These are phyloP conservation scores for Streptanthus diversifolius DNA, from an alignment of 345 rosid species.

Conservation along the genomic window DNA sequence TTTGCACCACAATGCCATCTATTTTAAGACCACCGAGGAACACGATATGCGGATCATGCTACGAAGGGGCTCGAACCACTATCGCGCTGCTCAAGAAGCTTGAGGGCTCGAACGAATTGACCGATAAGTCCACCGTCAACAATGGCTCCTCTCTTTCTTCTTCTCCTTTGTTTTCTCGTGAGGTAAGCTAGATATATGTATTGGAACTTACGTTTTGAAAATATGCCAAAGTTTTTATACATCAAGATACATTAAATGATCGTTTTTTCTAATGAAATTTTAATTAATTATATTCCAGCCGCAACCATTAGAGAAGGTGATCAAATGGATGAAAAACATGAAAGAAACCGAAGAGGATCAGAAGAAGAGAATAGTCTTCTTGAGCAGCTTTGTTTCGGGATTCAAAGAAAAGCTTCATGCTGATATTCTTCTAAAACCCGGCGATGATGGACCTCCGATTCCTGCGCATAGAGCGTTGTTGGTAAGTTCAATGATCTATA, in stretches of 20 bases:
- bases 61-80: slow-evolving; percentile 56
- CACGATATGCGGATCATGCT: slow-evolving; percentile 74
- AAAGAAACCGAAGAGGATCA: slow-evolving; percentile 60
- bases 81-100: slow-evolving; percentile 53
- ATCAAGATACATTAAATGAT: neutral
- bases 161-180: slow-evolving; percentile 44
- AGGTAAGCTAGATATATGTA: slow-evolving; percentile 49
- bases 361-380: slow-evolving; percentile 58
- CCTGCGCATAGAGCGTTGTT: slow-evolving; percentile 67
- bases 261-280: too few species aligned
- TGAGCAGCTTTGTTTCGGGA: slow-evolving; percentile 45
- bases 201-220: neutral
- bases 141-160: slow-evolving; percentile 26
- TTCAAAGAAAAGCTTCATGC: slow-evolving; percentile 57
- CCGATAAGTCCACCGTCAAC: slow-evolving; percentile 13
- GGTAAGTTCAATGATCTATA: slow-evolving; percentile 34
- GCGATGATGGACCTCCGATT: slow-evolving; percentile 50
- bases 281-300: slow-evolving; percentile 3
- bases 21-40: slow-evolving; percentile 84
- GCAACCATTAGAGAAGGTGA: slow-evolving; percentile 54
- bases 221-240: neutral
- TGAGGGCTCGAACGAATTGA: slow-evolving; percentile 38
- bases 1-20: slow-evolving; percentile 70
- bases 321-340: slow-evolving; percentile 57
- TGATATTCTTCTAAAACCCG: slow-evolving; percentile 57